Evolutionary conservation across 2,329 filamentous ascomycete genomes (phyloP), one percentile per base, ranked within the genome.

Genomic region (Mollisiaceae sp.): DNA sequence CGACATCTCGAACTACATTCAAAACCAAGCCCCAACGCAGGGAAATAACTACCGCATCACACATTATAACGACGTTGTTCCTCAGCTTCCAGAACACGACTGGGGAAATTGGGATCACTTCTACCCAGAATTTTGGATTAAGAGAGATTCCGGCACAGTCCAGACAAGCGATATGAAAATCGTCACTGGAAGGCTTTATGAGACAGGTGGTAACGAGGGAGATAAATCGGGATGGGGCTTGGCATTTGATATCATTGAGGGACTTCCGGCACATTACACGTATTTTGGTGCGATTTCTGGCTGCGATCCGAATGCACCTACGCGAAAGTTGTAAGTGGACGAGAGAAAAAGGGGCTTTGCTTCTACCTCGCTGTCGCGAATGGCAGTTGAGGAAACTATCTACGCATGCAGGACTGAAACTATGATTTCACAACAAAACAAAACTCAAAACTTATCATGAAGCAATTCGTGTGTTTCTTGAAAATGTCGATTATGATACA

Each of bases 1-100:
- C 9, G 70, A 69, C 12, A 68, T 77, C 27, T 71, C 71, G n/a
- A 64, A 69, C 8, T 76, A 70, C 57, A 73, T 77, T 52, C 70
- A 71, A 35, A 60, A 39, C 22, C 69, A 71, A 59, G 59, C 69
- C 1, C 70, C 70, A 1, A 18, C 60, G 1, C 54, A 65, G 12
- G 85, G 85, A 2, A 78, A 78, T 62, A 74, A 74, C 63, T 89
- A 82, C 78, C 87, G 90, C 68, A 80, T 91, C 60, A 92, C 90
- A 1, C 89, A 93, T 77, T 78, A 77, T 50, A 79, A 84, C 70
- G 91, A 93, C 75, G 87, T 89, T 0, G 85, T 93, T 1, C 88
- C 91, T 0, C 84, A 87, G 52, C 81, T 93, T 43, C 90, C 90
- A 1, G 85, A 88, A 20, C 69, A 68, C 45, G 14, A 41, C 8